phyloP scores from a whole-genome alignment of 345 rosid species.

The Gossypium mustelinum region DNA sequence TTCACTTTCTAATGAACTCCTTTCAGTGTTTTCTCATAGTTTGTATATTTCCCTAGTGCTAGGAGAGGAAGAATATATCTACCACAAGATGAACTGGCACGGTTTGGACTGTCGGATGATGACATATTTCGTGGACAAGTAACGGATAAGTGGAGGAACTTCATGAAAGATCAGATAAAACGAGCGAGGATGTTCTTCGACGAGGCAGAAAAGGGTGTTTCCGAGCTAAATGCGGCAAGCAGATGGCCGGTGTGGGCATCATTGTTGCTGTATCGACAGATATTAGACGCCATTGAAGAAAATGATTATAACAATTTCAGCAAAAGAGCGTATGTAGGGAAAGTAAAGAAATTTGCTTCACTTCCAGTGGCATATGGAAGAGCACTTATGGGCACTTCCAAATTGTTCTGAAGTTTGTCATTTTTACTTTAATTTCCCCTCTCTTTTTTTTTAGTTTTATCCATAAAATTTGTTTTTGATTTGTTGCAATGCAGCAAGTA shows the following conservation, averaged over 20 bases:
- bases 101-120: slow-evolving; percentile 37
- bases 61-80: slow-evolving; percentile 52
- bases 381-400: slow-evolving; percentile 34
- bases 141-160: slow-evolving; percentile 47
- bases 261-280: slow-evolving; percentile 41
- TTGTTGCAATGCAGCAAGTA: slow-evolving; percentile 1
- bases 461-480: background rate
- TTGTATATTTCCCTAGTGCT: slow-evolving; percentile 27
- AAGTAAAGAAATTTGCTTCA: slow-evolving; percentile 36
- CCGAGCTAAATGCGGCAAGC: slow-evolving; percentile 41
- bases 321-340: slow-evolving; percentile 47
- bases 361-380: slow-evolving; percentile 43
- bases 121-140: slow-evolving; percentile 45
- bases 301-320: slow-evolving; percentile 50
- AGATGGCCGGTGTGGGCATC: slow-evolving; percentile 61
- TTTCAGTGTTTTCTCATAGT: background rate
- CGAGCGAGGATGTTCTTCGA: slow-evolving; percentile 51
- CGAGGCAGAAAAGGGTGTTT: slow-evolving; percentile 46
- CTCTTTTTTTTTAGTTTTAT: background rate
- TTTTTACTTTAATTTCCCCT: background rate
- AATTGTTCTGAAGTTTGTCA: background rate
- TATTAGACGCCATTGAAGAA: slow-evolving; percentile 46
- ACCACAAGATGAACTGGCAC: slow-evolving; percentile 44
- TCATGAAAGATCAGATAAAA: slow-evolving; percentile 50
- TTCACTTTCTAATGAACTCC: background rate